Base-by-base conservation (phyloP, 2,329 filamentous ascomycete genomes). In the Zarea fungicola region DNA sequence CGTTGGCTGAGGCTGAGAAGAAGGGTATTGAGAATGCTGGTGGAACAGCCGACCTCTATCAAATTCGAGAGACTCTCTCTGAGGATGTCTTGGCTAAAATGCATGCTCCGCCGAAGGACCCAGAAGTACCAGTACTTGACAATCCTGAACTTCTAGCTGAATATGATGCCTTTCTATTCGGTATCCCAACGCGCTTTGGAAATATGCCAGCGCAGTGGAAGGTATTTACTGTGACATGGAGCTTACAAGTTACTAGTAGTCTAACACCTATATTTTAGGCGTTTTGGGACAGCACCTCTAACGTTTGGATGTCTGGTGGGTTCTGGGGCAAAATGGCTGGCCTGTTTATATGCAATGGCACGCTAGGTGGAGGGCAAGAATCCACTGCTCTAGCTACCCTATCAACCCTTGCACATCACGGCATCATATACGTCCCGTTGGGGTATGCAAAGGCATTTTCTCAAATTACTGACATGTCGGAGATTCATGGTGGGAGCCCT, bases 181-280 rank as follows among this genome's bases (percentile, higher is more conserved):
- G 93, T 58, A 93, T 97, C 67, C 93, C 93, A 52, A 99, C 93
- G 43, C 83, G 93, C 58, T 99, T 89, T 74, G 93, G 93, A 61
- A 97, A 95, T 82, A 96, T 96, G 79, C 91, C 92, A 42, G 88
- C 85, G 16, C 93, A 99, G 74, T 96, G 87, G 87, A 96, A 93
- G 78, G 70, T 69, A 56, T 3, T 19, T 11, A 6, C n/a, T n/a
- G n/a, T 31, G 7, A 21, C 6, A 7, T 42, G 6, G n/a, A 21
- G 19, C 23, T 26, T n/a, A n/a, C n/a, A n/a, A n/a, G n/a, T n/a
- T n/a, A n/a, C n/a, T n/a, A n/a, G n/a, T n/a, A n/a, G n/a, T n/a
- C n/a, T n/a, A n/a, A n/a, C n/a, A n/a, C n/a, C n/a, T n/a, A n/a
- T n/a, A n/a, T n/a, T n/a, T n/a, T 13, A 69, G 70, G 64, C 82